A percentile compares a stretch with the other conserved stretches of the same genome.
phyloP scores from a whole-genome alignment of 2,329 filamentous ascomycete genomes.

The Fusarium temperatum region DNA sequence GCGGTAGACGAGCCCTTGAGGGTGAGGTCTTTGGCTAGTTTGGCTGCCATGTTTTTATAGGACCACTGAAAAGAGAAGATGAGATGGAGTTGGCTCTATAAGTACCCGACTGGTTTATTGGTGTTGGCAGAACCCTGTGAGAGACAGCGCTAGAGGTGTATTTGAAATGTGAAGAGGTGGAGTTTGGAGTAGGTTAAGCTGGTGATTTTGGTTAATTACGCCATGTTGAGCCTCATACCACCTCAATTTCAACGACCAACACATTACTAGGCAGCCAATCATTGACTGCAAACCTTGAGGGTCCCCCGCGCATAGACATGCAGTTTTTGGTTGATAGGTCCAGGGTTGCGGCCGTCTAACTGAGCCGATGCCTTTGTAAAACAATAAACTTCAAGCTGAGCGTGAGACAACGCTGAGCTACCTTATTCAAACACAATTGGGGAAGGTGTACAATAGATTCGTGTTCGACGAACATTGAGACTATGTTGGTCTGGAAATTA shows the following conservation, averaged over 20 bases:
- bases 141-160: background rate
- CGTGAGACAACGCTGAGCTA: background rate
- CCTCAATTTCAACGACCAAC: background rate
- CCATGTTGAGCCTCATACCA: constrained; percentile 27
- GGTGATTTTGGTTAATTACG: constrained; percentile 1
- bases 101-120: background rate
- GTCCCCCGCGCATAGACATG: background rate
- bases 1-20: constrained; percentile 45
- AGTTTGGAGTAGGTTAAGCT: background rate
- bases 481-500: background rate
- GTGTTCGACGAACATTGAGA: background rate
- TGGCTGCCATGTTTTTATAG: constrained; percentile 14
- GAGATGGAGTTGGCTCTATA: background rate
- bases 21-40: constrained; percentile 47
- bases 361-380: background rate
- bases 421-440: background rate
- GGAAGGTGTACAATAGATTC: background rate
- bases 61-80: background rate
- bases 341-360: background rate
- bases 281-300: background rate
- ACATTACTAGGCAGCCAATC: constrained; percentile 12
- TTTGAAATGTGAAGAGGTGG: background rate
- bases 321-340: background rate
- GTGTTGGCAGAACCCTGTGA: background rate
- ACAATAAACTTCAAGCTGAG: background rate